Percentiles rank a stretch among this genome's conserved stretches.
Evolutionary conservation across 2,329 filamentous ascomycete species (phyloP).

Genomic region (Claviceps quebecensis): DNA sequence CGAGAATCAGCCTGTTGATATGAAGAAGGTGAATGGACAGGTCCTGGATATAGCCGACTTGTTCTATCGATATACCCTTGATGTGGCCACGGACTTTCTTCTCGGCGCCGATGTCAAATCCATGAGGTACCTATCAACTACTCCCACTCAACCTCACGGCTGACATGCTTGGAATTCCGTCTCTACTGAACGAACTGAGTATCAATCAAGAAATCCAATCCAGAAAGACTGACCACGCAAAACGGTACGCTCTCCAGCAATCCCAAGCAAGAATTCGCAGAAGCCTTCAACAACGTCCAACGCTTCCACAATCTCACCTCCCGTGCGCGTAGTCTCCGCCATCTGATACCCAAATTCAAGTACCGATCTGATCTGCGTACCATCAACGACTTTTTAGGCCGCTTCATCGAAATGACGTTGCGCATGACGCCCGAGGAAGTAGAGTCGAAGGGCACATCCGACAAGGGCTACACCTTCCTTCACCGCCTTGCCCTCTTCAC

Average conservation of each 20-base stretch:
- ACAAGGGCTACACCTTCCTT: slow-evolving; percentile 67
- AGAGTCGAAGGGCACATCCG: slow-evolving; percentile 49
- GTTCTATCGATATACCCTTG: slow-evolving; percentile 75
- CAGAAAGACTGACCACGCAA: neutral
- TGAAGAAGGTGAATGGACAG: slow-evolving; percentile 45
- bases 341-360: slow-evolving; percentile 45
- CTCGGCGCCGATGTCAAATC: slow-evolving; percentile 61
- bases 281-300: slow-evolving; percentile 58
- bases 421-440: slow-evolving; percentile 51
- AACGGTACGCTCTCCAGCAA: slow-evolving; percentile 14
- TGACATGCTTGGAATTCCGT: no score
- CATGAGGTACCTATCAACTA: slow-evolving; percentile 26
- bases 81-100: slow-evolving; percentile 76
- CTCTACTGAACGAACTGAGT: no score
- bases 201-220: neutral
- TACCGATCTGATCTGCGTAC: slow-evolving; percentile 52
- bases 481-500: slow-evolving; percentile 71
- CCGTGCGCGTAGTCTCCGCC: slow-evolving; percentile 17
- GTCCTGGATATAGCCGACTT: slow-evolving; percentile 59
- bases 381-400: slow-evolving; percentile 68
- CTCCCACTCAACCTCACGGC: neutral
- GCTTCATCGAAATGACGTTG: slow-evolving; percentile 51
- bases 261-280: slow-evolving; percentile 46
- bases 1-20: slow-evolving; percentile 48
- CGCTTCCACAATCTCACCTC: slow-evolving; percentile 47